Percentiles rank a stretch among this genome's conserved stretches.
phyloP scores from a whole-genome alignment of 768 basidiomycete genomes.

The Kwoniella heveanensis region DNA sequence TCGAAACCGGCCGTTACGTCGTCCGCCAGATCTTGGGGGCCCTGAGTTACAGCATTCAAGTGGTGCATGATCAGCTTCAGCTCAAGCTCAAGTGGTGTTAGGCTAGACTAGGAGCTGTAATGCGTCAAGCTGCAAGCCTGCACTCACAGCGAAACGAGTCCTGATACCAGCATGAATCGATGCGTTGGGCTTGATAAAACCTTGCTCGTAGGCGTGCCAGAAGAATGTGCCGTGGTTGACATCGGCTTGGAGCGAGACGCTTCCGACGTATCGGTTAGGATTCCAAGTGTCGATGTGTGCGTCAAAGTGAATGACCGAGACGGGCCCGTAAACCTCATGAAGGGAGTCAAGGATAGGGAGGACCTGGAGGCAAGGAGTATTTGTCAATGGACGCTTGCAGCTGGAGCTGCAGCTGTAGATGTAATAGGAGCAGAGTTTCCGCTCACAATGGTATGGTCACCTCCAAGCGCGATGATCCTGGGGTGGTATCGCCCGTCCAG shows the following conservation, averaged over 20 bases:
- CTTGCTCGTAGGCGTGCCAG: constrained; percentile 74
- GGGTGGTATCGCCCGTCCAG: constrained; percentile 69
- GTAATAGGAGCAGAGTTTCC: too few species aligned
- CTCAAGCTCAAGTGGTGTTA: too few species aligned
- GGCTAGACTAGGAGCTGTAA: too few species aligned
- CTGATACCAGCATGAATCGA: constrained; percentile 84
- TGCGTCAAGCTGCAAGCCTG: too few species aligned
- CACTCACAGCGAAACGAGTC: constrained; percentile 68
- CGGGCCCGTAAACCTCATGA: constrained; percentile 74
- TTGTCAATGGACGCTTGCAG: too few species aligned
- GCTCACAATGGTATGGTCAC: constrained; percentile 80
- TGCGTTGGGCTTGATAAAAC: constrained; percentile 67
- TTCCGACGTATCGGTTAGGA: constrained; percentile 57
- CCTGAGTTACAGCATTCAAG: constrained; percentile 58
- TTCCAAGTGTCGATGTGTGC: constrained; percentile 78
- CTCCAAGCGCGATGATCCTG: constrained; percentile 77
- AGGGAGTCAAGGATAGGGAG: constrained; percentile 81
- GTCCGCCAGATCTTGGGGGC: constrained; percentile 65
- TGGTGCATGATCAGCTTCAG: neutral
- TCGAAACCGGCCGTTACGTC: constrained; percentile 77
- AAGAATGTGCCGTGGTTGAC: constrained; percentile 88
- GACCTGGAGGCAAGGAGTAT: constrained; percentile 60
- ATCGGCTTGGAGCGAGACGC: constrained; percentile 60
- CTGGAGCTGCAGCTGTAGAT: neutral
- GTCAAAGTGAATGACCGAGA: constrained; percentile 71